Conservation (phyloP, 176 grass and related monocot genomes). For the Poa annua region DNA sequence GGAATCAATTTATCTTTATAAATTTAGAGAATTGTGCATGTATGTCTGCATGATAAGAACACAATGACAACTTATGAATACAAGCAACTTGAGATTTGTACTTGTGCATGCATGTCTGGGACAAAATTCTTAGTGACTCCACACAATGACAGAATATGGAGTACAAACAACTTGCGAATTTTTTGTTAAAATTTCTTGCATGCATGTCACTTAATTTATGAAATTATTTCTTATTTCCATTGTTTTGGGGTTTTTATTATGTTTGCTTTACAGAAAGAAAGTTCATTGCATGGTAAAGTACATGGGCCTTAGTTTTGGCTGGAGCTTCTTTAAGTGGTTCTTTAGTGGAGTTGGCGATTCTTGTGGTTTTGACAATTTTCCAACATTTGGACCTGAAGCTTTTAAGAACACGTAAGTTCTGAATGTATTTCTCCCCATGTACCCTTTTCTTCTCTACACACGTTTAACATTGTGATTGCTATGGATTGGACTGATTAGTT, state of each 20-base stretch:
- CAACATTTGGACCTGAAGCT: conserved; percentile 51
- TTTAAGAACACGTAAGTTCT: conserved; percentile 42
- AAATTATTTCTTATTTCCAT: not conserved
- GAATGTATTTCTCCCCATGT: not conserved
- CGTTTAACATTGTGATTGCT: not conserved
- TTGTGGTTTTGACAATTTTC: conserved; percentile 57
- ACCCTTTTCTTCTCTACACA: not conserved
- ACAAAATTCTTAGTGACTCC: no score
- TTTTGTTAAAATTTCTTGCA: not conserved
- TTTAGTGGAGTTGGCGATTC: conserved; percentile 57
- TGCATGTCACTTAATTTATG: not conserved
- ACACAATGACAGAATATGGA: no score
- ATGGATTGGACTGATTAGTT: not conserved
- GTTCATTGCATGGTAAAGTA: conserved; percentile 55
- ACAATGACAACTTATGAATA: no score
- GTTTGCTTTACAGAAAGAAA: conserved; percentile 49
- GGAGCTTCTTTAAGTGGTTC: conserved; percentile 64
- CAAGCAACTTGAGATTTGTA: no score
- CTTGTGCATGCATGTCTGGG: no score
- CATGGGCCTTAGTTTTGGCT: conserved; percentile 52
- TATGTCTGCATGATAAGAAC: not conserved
- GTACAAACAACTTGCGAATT: not conserved
- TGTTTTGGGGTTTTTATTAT: conserved; percentile 9
- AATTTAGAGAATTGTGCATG: not conserved
- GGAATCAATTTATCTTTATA: not conserved